A percentile compares a stretch with the other conserved stretches of the same genome.
These are phyloP conservation scores for Podila minutissima DNA, from an alignment of 192 early-diverging fungal genomes.

Conservation along the genomic window DNA sequence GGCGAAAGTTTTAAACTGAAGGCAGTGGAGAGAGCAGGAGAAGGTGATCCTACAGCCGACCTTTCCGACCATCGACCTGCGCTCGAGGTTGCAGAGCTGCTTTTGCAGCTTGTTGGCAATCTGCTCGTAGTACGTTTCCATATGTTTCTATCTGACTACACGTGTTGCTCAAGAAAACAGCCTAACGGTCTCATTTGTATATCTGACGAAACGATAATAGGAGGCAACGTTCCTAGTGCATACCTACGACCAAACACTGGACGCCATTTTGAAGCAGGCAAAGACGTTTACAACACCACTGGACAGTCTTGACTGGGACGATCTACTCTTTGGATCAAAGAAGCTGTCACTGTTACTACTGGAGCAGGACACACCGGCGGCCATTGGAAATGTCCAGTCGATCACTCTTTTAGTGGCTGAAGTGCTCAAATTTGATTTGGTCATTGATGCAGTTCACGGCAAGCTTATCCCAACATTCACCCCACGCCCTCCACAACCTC, in stretches of 20 bases:
- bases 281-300: conserved; percentile 32
- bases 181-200: neutral
- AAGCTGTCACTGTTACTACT: conserved; percentile 16
- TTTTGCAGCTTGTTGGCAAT: conserved; percentile 27
- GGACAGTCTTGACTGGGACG: conserved; percentile 43
- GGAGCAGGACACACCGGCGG: conserved; percentile 3
- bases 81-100: conserved; percentile 6
- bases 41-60: neutral
- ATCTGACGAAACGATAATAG: neutral
- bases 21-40: conserved; percentile 10
- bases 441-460: conserved; percentile 25
- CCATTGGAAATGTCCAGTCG: conserved; percentile 14
- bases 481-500: neutral
- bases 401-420: conserved; percentile 2
- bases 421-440: conserved; percentile 21
- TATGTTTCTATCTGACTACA: neutral
- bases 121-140: conserved; percentile 27
- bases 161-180: neutral
- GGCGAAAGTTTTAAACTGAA: conserved; percentile 21
- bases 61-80: neutral
- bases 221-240: conserved; percentile 24
- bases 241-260: conserved; percentile 19
- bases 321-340: conserved; percentile 22
- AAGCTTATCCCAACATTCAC: conserved; percentile 4
- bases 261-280: conserved; percentile 21